Base-by-base conservation (phyloP, 2,329 filamentous ascomycete species). In the Ascochyta pisi region DNA sequence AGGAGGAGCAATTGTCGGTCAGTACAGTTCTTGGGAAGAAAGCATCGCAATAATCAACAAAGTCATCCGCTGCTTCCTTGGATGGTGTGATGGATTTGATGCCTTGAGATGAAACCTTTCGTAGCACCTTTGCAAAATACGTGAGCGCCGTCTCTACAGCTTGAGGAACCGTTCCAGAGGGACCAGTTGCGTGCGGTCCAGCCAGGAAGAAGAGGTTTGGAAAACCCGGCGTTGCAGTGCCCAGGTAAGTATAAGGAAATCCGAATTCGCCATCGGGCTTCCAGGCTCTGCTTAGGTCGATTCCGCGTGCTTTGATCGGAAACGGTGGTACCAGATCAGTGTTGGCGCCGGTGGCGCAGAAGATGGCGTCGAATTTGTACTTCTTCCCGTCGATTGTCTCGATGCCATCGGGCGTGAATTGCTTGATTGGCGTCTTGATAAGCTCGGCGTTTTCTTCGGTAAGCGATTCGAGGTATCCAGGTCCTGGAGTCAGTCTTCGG, bases 281-380 rank as follows among this genome's bases (percentile, higher is more conserved):
- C 88, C 88, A 91, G 1, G 83, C 77, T 8, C 79, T 72, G 10
- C 78, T 74, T 1, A 90, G 75, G 52, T 87, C 81, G 8, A 80
- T 71, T 2, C 82, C 85, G 43, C 81, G 73, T 1, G 84, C 82
- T 23, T 78, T 76, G 60, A 91, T 84, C 0, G 84, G 78, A 60
- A 90, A 90, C 0, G 82, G 82, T 0, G 86, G 86, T 2, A 70
- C 70, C 34, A 73, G 67, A 33, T 71, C 64, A 2, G 70, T 79
- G 61, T 89, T 87, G 8, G 86, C 86, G 1, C 89, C 89, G 0
- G 89, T 91, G 1, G 87, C 85, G 64, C 87, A 90, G 62, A 91
- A 64, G 15, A 80, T 73, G 2, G 78, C 73, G 55, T 81, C 78
- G 26, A 79, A 71, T 0, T 77, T 69, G n/a, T 70, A 70, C 12